These are phyloP conservation scores for Teratosphaeria pseudoeucalypti DNA, from an alignment of 2,329 filamentous ascomycete species.

Conservation along the genomic window DNA sequence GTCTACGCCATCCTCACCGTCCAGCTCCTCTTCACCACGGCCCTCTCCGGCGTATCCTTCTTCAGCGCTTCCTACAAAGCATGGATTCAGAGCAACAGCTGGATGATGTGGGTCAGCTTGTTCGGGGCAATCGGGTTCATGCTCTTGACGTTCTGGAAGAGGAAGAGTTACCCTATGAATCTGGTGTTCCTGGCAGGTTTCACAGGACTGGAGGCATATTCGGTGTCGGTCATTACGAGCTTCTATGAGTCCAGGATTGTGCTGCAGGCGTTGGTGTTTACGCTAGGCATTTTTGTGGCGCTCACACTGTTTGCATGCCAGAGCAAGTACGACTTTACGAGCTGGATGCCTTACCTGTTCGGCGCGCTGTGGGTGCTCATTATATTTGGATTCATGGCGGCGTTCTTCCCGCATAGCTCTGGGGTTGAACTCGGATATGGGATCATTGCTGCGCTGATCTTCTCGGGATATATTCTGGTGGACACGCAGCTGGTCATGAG, in stretches of 20 bases:
- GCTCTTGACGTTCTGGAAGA: slow-evolving; percentile 81
- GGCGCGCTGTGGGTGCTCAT: slow-evolving; percentile 82
- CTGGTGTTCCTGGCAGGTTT: slow-evolving; percentile 85
- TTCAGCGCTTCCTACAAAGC: slow-evolving; percentile 65
- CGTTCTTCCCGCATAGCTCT: slow-evolving; percentile 76
- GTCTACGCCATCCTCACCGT: slow-evolving; percentile 97
- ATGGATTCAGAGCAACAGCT: slow-evolving; percentile 79
- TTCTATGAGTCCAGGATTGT: slow-evolving; percentile 80
- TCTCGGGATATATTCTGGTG: slow-evolving; percentile 77
- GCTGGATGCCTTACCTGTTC: slow-evolving; percentile 88
- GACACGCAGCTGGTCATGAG: slow-evolving; percentile 94
- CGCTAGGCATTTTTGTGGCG: slow-evolving; percentile 54
- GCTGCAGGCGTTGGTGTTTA: slow-evolving; percentile 80
- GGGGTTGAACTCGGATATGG: slow-evolving; percentile 81
- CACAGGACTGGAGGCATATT: slow-evolving; percentile 86
- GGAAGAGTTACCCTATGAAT: slow-evolving; percentile 59
- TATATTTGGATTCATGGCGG: slow-evolving; percentile 84
- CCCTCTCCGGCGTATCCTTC: slow-evolving; percentile 76
- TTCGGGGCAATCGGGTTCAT: slow-evolving; percentile 77
- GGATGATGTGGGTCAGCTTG: slow-evolving; percentile 78
- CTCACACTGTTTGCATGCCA: slow-evolving; percentile 82
- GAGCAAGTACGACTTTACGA: slow-evolving; percentile 95
- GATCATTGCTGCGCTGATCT: slow-evolving; percentile 70
- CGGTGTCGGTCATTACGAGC: slow-evolving; percentile 81
- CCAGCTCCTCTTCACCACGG: slow-evolving; percentile 76